phyloP scores from a whole-genome alignment of 2,329 filamentous ascomycete genomes.

The Fusarium ambrosium region DNA sequence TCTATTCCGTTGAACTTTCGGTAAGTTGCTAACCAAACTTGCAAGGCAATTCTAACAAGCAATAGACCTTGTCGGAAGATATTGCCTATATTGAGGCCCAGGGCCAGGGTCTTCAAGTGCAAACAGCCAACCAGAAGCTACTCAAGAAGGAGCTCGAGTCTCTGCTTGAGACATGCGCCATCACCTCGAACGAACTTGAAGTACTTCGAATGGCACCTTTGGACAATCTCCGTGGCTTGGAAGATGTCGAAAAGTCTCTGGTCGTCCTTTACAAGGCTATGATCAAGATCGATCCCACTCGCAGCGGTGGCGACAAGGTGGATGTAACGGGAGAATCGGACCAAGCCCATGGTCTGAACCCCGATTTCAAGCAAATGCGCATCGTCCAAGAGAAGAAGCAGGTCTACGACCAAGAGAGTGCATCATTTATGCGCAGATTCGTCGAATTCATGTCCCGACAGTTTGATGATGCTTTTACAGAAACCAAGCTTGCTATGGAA shows the following conservation, averaged over 20 bases:
- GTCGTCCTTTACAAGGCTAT: slow-evolving; percentile 91
- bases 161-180: slow-evolving; percentile 91
- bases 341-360: slow-evolving; percentile 69
- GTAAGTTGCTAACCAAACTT: slow-evolving; percentile 64
- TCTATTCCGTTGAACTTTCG: slow-evolving; percentile 94
- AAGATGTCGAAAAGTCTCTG: slow-evolving; percentile 82
- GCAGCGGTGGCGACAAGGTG: slow-evolving; percentile 69
- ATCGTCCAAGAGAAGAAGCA: slow-evolving; percentile 96
- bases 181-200: slow-evolving; percentile 80
- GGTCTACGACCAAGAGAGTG: slow-evolving; percentile 83
- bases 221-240: slow-evolving; percentile 77
- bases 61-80: slow-evolving; percentile 90
- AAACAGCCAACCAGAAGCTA: slow-evolving; percentile 96
- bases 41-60: slow-evolving; percentile 24
- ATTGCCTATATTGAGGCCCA: slow-evolving; percentile 98
- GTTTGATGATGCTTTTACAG: slow-evolving; percentile 81
- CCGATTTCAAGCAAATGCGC: slow-evolving; percentile 89
- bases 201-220: slow-evolving; percentile 81
- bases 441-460: slow-evolving; percentile 85
- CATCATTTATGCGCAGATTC: slow-evolving; percentile 81
- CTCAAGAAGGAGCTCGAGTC: slow-evolving; percentile 90
- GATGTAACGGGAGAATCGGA: slow-evolving; percentile 60
- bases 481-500: slow-evolving; percentile 75
- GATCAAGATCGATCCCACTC: slow-evolving; percentile 89
- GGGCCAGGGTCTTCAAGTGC: slow-evolving; percentile 95